Evolutionary conservation across 352 stramenopile genomes (phyloP), one percentile per base, ranked within the genome.

Genomic region (Discostella stelligera): DNA sequence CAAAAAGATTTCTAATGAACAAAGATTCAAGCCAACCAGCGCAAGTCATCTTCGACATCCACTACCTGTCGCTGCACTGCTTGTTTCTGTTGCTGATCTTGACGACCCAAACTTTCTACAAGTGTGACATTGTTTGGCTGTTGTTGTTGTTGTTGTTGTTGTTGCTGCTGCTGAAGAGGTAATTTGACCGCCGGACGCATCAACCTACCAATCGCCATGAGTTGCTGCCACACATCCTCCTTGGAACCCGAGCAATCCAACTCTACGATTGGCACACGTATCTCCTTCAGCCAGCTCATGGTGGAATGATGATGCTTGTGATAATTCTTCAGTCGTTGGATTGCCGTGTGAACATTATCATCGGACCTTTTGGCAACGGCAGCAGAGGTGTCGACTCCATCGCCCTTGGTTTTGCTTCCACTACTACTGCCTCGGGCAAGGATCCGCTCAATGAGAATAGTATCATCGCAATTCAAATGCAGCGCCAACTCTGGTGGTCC

Each of bases 341-440:
- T 90, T 25, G 98, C 98, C 32, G 96, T 96, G 55, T 98, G 94
- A 58, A 97, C 89, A 84, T 99, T 99, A 85, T 99, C 97, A 88
- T 99, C 97, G 21, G 91, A 91, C 68, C 97, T 10, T 44, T 44
- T 44, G 54, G 95, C 95, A 72, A 48, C 60, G 1, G 16, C 13
- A 53, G 95, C 95, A 72, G 32, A 53, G 1, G 16, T 94, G 59
- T 93, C 94, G 52, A 76, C 21, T 41, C 32, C 73, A 21, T 77
- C 76, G 25, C 76, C 56, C 13, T 44, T 32, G 5, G 48, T 44
- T 4, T 48, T 49, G 11, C 21, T 25, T 23, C 77, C 59, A 32
- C 79, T 44, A 18, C 41, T 37, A 10, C 60, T 63, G 8, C 73
- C 80, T 13, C 97, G 92, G 72, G 95, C 89, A 23, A 99, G 85